Base-by-base conservation (phyloP, 768 basidiomycete species). In the Serpula lacrymans region DNA sequence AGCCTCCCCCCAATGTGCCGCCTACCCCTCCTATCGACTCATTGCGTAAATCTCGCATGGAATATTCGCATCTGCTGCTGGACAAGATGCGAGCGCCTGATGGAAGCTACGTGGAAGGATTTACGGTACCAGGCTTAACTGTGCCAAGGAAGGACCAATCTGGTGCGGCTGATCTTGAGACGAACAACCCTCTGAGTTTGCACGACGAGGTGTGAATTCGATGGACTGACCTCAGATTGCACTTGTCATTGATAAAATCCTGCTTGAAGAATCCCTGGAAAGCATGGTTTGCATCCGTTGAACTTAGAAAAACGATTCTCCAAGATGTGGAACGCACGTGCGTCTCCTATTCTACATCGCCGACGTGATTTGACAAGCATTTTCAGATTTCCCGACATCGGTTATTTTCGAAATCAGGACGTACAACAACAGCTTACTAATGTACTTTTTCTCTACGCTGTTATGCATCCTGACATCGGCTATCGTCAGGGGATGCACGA, bases 401-500 rank as follows among this genome's bases (percentile, higher is more conserved):
- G 74, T 6, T 99, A 94, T 67, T 99, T 97, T 62, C 81, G 88
- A 20, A 73, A 80, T 17, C 58, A 72, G 17, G 71, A 80, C 21
- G 80, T 94, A 1, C 91, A 95, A 57, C 69, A 71, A 12, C 78
- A 84, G 52, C 69, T 98, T 28, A 89, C 88, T 0, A 88, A 92
- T 51, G 80, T 96, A 14, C 71, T 99, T 8, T 96, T 93, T 60
- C 65, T 98, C 18, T 88, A 86, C 59, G 82, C 87, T 11, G 71
- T 78, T 28, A 76, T 80, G 56, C 80, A 94, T 57, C 80, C 88
- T 1, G 72, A 83, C 28, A 78, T 95, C 16, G 92, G 93, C 16
- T 99, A 99, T 58, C 79, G 96, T 22, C 96, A 99, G 71, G 95
- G 96, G 39, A 98, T 99, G 96, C 96, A 99, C 55, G 96, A 99